Percentiles rank a stretch among this genome's conserved stretches.
These are phyloP conservation scores for Grosmannia serpens DNA, from an alignment of 2,329 filamentous ascomycete species.

Conservation along the genomic window DNA sequence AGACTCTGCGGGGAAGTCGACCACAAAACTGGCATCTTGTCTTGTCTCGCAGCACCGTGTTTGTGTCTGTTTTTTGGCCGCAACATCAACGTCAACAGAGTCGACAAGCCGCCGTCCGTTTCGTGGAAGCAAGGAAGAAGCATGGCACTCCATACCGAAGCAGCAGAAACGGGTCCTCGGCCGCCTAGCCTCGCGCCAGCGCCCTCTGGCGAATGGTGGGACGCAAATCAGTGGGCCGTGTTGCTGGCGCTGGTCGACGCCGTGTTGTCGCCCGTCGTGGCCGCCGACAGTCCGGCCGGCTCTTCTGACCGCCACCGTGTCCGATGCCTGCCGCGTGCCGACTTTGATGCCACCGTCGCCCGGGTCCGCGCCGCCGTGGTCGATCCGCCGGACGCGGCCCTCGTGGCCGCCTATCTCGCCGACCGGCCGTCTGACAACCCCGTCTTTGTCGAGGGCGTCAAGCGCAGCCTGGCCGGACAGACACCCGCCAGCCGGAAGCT, in stretches of 20 bases:
- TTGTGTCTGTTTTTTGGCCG: neutral
- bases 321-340: constrained; percentile 34
- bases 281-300: constrained; percentile 15
- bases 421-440: constrained; percentile 39
- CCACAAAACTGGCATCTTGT: neutral
- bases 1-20: neutral
- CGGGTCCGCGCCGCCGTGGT: constrained; percentile 23
- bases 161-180: neutral
- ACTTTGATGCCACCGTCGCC: constrained; percentile 35
- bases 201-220: constrained; percentile 25
- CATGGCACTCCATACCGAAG: neutral
- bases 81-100: neutral
- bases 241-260: constrained; percentile 44
- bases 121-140: neutral
- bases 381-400: constrained; percentile 24
- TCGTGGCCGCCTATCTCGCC: constrained; percentile 40
- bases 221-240: constrained; percentile 39
- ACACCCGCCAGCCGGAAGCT: constrained; percentile 21
- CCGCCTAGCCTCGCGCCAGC: constrained; percentile 1
- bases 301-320: constrained; percentile 26
- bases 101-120: neutral
- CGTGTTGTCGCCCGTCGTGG: constrained; percentile 47
- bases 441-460: constrained; percentile 38
- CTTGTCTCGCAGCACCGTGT: neutral
- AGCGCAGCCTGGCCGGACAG: constrained; percentile 27